Evolutionary conservation across 768 basidiomycete genomes (phyloP).

Genomic region (Xanthoconium stramineum): DNA sequence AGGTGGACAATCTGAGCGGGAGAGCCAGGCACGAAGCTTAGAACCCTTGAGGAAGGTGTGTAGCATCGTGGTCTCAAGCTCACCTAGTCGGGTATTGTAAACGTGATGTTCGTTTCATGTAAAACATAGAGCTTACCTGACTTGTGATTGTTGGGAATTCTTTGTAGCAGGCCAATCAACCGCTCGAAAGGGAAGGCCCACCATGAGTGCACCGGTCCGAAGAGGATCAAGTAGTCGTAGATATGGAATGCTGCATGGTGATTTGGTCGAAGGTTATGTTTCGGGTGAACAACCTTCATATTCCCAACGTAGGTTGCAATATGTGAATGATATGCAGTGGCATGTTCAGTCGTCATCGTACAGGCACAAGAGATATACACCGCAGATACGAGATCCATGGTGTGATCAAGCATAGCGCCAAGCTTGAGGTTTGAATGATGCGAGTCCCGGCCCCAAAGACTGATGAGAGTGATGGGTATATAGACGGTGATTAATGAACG

Average conservation of each 20-base stretch:
- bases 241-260: not conserved
- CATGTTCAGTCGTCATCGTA: not conserved
- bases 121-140: slow-evolving; percentile 46
- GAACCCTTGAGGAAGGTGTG: slow-evolving; percentile 14
- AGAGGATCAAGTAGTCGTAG: not conserved
- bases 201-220: not conserved
- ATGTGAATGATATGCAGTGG: not conserved
- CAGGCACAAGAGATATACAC: not conserved
- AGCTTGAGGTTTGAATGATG: no score
- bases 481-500: not conserved
- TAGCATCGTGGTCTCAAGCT: slow-evolving; percentile 12
- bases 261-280: not conserved
- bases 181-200: slow-evolving; percentile 1
- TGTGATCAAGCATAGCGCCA: not conserved
- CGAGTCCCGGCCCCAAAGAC: no score
- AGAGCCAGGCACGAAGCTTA: slow-evolving; percentile 15
- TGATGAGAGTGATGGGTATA: not conserved
- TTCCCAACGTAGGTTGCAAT: not conserved
- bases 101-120: no score
- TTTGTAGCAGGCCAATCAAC: slow-evolving; percentile 1
- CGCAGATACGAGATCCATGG: not conserved
- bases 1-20: slow-evolving; percentile 13
- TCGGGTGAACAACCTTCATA: not conserved
- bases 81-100: no score
- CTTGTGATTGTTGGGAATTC: slow-evolving; percentile 25